A percentile compares a stretch with the other conserved stretches of the same genome.
Conservation (phyloP, 2,329 filamentous ascomycete genomes). For the Volutella citrinella region DNA sequence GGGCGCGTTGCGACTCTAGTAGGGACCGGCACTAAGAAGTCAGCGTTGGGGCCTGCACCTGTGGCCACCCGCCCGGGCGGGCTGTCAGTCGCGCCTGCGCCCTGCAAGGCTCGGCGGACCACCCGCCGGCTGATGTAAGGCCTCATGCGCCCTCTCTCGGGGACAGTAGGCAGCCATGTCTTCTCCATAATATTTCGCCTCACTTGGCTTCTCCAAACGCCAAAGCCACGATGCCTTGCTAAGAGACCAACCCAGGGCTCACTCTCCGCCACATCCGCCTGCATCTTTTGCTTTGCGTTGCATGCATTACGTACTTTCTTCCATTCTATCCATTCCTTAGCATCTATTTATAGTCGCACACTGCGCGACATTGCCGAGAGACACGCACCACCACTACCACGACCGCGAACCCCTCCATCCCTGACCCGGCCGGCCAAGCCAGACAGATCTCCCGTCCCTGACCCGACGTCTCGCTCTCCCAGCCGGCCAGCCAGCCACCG, state of each 20-base stretch:
- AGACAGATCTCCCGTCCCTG: conserved; percentile 10
- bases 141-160: conserved; percentile 13
- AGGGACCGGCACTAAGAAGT: no score
- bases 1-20: no score
- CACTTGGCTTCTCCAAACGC: conserved; percentile 21
- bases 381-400: conserved; percentile 20
- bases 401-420: conserved; percentile 29
- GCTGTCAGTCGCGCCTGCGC: no score
- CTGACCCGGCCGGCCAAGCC: conserved; percentile 15
- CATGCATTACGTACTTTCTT: conserved; percentile 9
- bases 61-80: no score
- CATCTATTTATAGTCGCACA: no score
- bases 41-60: no score
- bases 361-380: conserved; percentile 27
- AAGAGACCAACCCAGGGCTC: conserved; percentile 7
- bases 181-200: conserved; percentile 12
- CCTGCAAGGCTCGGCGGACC: no score
- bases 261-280: no score
- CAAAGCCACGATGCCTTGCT: conserved; percentile 23
- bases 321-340: conserved; percentile 17
- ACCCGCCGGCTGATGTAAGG: conserved; percentile 13
- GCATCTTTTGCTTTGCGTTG: conserved; percentile 7
- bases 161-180: conserved; percentile 8
- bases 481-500: no score
- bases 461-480: no score